These are phyloP conservation scores for Trypanosomatidae sp. DNA, from an alignment of 208 protist species.

Conservation along the genomic window DNA sequence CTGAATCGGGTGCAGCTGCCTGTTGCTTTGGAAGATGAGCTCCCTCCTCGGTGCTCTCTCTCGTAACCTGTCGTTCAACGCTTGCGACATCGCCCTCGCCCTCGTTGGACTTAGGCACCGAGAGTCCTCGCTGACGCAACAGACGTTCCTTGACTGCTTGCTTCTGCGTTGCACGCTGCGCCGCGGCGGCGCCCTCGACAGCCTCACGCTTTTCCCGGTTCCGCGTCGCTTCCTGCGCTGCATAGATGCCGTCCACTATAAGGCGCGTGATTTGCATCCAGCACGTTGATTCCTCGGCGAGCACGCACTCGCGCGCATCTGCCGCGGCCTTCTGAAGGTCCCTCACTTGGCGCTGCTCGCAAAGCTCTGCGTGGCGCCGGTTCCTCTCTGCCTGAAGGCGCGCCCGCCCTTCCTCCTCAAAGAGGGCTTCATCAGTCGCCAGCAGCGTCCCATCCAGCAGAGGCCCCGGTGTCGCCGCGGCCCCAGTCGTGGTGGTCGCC, in stretches of 20 bases:
- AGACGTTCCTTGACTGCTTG: constrained; percentile 13
- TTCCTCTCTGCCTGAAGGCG: constrained; percentile 33
- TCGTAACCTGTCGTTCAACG: neutral
- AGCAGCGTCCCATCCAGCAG: constrained; percentile 17
- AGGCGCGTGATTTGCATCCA: constrained; percentile 41
- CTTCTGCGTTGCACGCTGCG: constrained; percentile 18
- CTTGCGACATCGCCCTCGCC: neutral
- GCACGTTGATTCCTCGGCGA: constrained; percentile 35
- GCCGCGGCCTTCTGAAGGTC: constrained; percentile 30
- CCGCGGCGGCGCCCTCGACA: neutral
- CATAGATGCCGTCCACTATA: constrained; percentile 38
- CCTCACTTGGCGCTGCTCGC: constrained; percentile 8
- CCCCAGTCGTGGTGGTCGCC: neutral
- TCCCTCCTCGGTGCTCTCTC: neutral
- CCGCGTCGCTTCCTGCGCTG: constrained; percentile 18
- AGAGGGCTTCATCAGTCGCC: constrained; percentile 21
- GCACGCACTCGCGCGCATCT: constrained; percentile 33
- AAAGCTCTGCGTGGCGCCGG: constrained; percentile 22
- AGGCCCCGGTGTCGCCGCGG: neutral
- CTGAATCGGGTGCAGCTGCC: neutral
- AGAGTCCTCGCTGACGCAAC: constrained; percentile 2
- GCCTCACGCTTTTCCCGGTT: constrained; percentile 20
- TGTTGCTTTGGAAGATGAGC: neutral
- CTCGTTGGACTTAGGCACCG: neutral
- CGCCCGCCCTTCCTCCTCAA: constrained; percentile 37